Percentiles rank a stretch among this genome's conserved stretches.
Conservation (phyloP, 352 stramenopile species). For the Phytophthora aleatoria region DNA sequence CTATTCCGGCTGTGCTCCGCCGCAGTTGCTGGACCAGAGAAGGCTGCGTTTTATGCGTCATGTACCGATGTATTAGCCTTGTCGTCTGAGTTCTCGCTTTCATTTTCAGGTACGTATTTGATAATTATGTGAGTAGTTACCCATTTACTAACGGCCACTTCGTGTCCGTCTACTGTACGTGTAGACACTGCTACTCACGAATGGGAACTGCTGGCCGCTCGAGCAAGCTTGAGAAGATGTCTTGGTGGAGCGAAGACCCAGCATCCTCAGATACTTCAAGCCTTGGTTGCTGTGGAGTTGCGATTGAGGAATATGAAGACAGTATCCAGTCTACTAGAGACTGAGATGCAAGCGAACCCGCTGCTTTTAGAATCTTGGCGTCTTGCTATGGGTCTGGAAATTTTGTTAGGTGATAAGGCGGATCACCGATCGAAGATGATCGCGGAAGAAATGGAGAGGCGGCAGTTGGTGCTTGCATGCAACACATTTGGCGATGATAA, state of each 20-base stretch:
- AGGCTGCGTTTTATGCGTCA: slow-evolving; percentile 39
- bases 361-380: slow-evolving; percentile 52
- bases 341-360: slow-evolving; percentile 39
- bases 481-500: slow-evolving; percentile 40
- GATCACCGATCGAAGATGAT: slow-evolving; percentile 33
- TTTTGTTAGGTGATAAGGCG: slow-evolving; percentile 52
- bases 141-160: too few species aligned
- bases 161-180: background rate
- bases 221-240: slow-evolving; percentile 40
- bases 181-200: slow-evolving; percentile 46
- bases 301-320: slow-evolving; percentile 46
- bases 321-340: slow-evolving; percentile 42
- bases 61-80: slow-evolving; percentile 38
- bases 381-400: slow-evolving; percentile 54
- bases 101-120: slow-evolving; percentile 45
- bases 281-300: slow-evolving; percentile 48
- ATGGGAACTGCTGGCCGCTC: slow-evolving; percentile 55
- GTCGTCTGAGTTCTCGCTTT: slow-evolving; percentile 47
- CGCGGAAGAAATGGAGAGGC: slow-evolving; percentile 38
- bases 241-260: slow-evolving; percentile 36
- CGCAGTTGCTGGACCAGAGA: slow-evolving; percentile 34
- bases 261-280: slow-evolving; percentile 39
- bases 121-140: background rate
- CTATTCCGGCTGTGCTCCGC: slow-evolving; percentile 47
- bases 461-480: slow-evolving; percentile 36